Base-by-base conservation (phyloP, 2,329 filamentous ascomycete genomes). In the Tricladium varicosporioides region DNA sequence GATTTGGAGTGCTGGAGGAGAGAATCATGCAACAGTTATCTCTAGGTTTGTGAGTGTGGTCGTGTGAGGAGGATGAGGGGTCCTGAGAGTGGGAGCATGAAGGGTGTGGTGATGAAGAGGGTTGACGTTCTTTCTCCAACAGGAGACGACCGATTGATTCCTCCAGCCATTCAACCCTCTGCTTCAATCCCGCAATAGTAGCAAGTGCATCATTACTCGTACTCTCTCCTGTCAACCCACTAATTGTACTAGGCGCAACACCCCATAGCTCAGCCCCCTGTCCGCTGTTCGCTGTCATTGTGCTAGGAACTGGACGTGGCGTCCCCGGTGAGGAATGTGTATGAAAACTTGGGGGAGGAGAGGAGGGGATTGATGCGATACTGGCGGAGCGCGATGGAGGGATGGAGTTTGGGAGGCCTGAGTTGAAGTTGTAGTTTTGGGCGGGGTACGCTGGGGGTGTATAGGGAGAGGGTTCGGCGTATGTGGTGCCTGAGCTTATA, bases 141-240 rank as follows among this genome's bases (percentile, higher is more conserved):
- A 69, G 53, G 5, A 69, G 49, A 9, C 60, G 56, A 2, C 67
- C 67, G 15, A 69, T 61, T 16, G 53, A 58, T 48, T 69, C 67
- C 47, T 69, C 67, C 15, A 69, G 54, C 53, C 64, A 63, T 49
- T 68, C 64, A 10, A 68, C 61, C 15, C 66, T 59, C 47, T 60
- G 57, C 44, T 63, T 65, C 32, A 69, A 44, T 2, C 60, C 57
- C 13, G 57, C 56, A 7, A 69, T 63, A 9, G 60, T 65, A 2
- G 57, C 51, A 1, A 66, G 46, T 1, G 65, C 61, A 57, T 65
- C 61, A 40, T 64, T 65, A n/a, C 54, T 60, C n/a, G 61, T 63
- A 27, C 5, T 46, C 56, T 22, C 48, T 57, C 9, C 43, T 57
- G 13, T 14, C 15, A 0, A 45, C 53, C 53, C 58, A 11, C 51